Base-by-base conservation (phyloP, 306 rosid genomes). In the Casuarina glauca region DNA sequence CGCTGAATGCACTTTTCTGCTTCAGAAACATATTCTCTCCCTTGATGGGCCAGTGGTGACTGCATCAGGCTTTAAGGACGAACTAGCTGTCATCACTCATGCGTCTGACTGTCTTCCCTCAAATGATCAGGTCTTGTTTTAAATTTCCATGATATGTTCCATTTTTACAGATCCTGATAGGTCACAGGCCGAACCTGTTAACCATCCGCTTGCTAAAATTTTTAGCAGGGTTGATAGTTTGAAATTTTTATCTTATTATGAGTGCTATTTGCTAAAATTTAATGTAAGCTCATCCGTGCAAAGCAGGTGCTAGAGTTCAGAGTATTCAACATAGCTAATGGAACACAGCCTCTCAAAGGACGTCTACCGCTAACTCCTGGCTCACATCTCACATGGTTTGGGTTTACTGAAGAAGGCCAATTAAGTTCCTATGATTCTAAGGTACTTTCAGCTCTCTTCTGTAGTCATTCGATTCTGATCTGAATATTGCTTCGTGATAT, bases 1-100 rank as follows among this genome's bases (percentile, higher is more conserved):
- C 82, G 48, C 79, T 82, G 55, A 74, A 69, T 77, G 73, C 75
- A 26, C 72, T 80, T 82, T 43, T 48, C 79, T 81, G 80, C 98
- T 13, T 48, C 51, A 95, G 97, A 95, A 81, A 81, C 85, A 91
- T 80, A 81, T 95, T 71, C 74, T 95, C 70, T 91, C 93, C 42
- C 82, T 95, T 41, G 91, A 93, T 44, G 96, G 99, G 83, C 94
- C 97, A 70, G 97, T 90, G 69, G 96, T 95, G 82, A 91, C 97
- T 52, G 96, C 99, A 77, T 85, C 97, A 13, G 99, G 99, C 81
- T 91, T 91, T 85, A 85, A 85, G 82, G 92, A 91, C 76, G 87
- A 88, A 74, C 90, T 95, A 83, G 99, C 93, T 4, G 77, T 95
- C 87, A 97, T 95, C 73, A 87, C 91, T 78, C 94, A 90, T 86